Evolutionary conservation across 495 filamentous ascomycete species (phyloP).

Genomic region (Umbilicaria muhlenbergii): DNA sequence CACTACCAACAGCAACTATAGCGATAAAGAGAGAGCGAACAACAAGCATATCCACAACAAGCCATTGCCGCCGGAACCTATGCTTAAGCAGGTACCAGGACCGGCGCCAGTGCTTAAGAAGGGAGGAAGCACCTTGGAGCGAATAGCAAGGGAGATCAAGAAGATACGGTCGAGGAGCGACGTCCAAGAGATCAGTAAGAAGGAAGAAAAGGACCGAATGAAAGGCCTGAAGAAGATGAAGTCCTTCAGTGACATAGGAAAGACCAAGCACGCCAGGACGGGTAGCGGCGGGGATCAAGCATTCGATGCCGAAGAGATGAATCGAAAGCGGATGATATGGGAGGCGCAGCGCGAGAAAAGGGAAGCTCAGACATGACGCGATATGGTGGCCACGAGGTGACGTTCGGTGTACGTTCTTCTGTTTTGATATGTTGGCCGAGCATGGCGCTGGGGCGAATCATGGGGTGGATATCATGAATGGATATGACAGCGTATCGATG

Average conservation of each 20-base stretch:
- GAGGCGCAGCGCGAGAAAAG: slow-evolving; percentile 29
- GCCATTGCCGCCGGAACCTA: slow-evolving; percentile 25
- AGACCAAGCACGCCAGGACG: slow-evolving; percentile 15
- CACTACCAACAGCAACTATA: slow-evolving; percentile 19
- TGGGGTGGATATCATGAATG: no score
- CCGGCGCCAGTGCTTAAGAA: slow-evolving; percentile 19
- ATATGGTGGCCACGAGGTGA: no score
- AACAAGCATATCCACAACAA: slow-evolving; percentile 20
- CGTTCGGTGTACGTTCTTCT: no score
- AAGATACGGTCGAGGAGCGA: slow-evolving; percentile 24
- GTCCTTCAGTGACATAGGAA: slow-evolving; percentile 24
- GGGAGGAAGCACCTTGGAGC: slow-evolving; percentile 38
- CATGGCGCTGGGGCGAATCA: no score
- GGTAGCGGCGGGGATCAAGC: slow-evolving; percentile 12
- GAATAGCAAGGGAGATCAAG: slow-evolving; percentile 40
- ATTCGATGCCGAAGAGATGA: slow-evolving; percentile 34
- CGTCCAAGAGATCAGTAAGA: slow-evolving; percentile 9
- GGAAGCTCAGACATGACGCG: slow-evolving; percentile 5
- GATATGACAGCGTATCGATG: no score
- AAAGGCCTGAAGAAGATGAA: slow-evolving; percentile 34
- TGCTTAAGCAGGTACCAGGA: slow-evolving; percentile 10
- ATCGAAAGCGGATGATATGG: slow-evolving; percentile 30
- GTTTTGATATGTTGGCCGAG: no score
- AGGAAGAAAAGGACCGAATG: slow-evolving; percentile 9
- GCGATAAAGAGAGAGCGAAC: slow-evolving; percentile 8